phyloP scores from a whole-genome alignment of 768 basidiomycete genomes.

The Sarcodon aspratus region DNA sequence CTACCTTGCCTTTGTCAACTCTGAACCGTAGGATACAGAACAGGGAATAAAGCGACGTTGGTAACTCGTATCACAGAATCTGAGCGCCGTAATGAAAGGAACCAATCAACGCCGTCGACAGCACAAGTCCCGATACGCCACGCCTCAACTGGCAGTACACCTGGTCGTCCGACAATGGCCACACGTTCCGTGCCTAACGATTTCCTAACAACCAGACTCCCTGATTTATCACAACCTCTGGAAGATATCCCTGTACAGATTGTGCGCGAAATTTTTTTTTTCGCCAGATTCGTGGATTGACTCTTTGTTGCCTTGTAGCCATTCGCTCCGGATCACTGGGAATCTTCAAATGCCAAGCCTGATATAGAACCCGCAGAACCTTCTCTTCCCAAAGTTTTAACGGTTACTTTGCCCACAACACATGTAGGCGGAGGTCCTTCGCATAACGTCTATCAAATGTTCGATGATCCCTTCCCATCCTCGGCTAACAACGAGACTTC shows the following conservation, averaged over 20 bases:
- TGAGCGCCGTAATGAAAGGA: constrained; percentile 18
- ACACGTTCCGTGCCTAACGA: constrained; percentile 14
- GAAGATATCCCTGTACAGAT: constrained; percentile 39
- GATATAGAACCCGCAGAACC: constrained; percentile 14
- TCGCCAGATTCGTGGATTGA: not conserved
- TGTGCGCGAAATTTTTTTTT: constrained; percentile 28
- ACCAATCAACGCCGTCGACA: constrained; percentile 5
- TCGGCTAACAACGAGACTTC: not conserved
- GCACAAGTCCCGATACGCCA: constrained; percentile 15
- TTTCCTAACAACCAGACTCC: constrained; percentile 42
- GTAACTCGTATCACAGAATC: constrained; percentile 42
- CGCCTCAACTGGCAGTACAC: constrained; percentile 3
- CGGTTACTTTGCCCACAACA: constrained; percentile 34
- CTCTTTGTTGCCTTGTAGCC: constrained; percentile 29
- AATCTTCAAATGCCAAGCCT: constrained; percentile 26
- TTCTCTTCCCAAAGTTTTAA: constrained; percentile 34
- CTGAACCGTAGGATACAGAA: constrained; percentile 21
- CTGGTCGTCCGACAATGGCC: constrained; percentile 3
- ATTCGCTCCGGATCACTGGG: constrained; percentile 47
- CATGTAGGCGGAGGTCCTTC: constrained; percentile 37
- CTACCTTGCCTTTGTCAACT: constrained; percentile 4
- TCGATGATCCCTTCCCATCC: constrained; percentile 9
- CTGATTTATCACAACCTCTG: constrained; percentile 36
- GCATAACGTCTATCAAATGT: constrained; percentile 23
- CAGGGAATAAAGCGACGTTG: constrained; percentile 47